phyloP scores from a whole-genome alignment of 768 basidiomycete genomes.

The Amylocystis lapponica region DNA sequence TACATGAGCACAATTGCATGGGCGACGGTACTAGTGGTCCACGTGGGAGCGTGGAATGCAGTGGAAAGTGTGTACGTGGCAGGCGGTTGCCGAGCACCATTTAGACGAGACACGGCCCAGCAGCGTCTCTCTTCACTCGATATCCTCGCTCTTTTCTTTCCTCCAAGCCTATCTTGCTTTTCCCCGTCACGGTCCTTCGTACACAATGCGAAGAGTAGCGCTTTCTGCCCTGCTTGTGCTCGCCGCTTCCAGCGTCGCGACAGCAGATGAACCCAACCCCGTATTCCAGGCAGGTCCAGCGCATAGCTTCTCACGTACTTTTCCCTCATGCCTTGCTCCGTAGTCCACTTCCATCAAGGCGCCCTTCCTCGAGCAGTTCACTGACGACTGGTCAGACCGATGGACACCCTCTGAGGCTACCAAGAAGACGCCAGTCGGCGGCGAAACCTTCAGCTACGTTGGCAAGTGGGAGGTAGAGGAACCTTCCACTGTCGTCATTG shows the following conservation, averaged over 20 bases:
- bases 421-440: slow-evolving; percentile 94
- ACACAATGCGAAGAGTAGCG: slow-evolving; percentile 82
- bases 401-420: slow-evolving; percentile 98
- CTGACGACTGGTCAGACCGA: slow-evolving; percentile 79
- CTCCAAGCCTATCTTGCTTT: slow-evolving; percentile 24
- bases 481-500: slow-evolving; percentile 65
- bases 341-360: slow-evolving; percentile 78
- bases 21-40: not conserved
- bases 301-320: not conserved
- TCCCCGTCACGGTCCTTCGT: slow-evolving; percentile 61
- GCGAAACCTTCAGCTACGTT: slow-evolving; percentile 96
- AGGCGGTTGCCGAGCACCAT: slow-evolving; percentile 30
- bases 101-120: slow-evolving; percentile 23
- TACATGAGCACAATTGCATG: slow-evolving; percentile 10
- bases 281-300: slow-evolving; percentile 66
- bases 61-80: slow-evolving; percentile 38
- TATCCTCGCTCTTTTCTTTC: slow-evolving; percentile 32
- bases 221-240: slow-evolving; percentile 67
- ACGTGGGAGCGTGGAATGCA: slow-evolving; percentile 30
- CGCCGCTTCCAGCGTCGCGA: slow-evolving; percentile 58
- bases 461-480: slow-evolving; percentile 97
- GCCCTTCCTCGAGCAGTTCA: slow-evolving; percentile 96
- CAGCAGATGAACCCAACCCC: slow-evolving; percentile 60
- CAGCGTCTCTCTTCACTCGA: slow-evolving; percentile 6
- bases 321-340: slow-evolving; percentile 3